Base-by-base conservation (phyloP, 2,329 filamentous ascomycete species). In the Fusarium napiforme region DNA sequence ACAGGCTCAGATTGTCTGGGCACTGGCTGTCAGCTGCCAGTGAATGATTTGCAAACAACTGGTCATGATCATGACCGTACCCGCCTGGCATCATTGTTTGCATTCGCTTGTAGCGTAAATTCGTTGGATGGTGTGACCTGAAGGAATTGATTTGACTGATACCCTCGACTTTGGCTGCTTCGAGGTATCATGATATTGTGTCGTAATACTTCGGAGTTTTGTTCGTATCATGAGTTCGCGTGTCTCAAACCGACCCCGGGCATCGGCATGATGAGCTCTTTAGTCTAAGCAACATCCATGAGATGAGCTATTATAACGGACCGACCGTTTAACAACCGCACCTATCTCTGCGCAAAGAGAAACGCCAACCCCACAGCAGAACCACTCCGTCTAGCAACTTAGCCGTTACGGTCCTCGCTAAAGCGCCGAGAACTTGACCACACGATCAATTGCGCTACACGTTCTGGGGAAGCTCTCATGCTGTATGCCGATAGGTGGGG, bases 401-500 rank as follows among this genome's bases (percentile, higher is more conserved):
- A 39, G 46, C 46, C 34, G 52, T 57, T 71, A 70, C 42, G 70
- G 56, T 30, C 30, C 61, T 67, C 55, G 36, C 57, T 60, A 68
- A 67, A 64, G 45, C 71, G 56, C 71, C 71, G 71, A 73, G 50
- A 18, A 61, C 42, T 36, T 19, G 52, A 26, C 69, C 68, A 52
- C 64, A 49, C 49, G 59, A 69, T 64, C 71, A 65, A 65, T 34
- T 67, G 64, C 67, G 23, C 52, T 60, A 46, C 53, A 37, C 47
- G 64, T 55, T 57, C 72, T 61, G 57, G 56, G 61, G 55, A 71
- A 74, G 60, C 57, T 70, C 66, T 47, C 70, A 64, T 65, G 26
- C 55, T 59, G 64, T 53, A 43, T 66, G 67, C 75, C 75, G 75
- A 76, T 77, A 77, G 75, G 75, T 77, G 75, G 75, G 66, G 75